Base-by-base conservation (phyloP, 805 yeast species). In the Dipodascus geniculatus region DNA sequence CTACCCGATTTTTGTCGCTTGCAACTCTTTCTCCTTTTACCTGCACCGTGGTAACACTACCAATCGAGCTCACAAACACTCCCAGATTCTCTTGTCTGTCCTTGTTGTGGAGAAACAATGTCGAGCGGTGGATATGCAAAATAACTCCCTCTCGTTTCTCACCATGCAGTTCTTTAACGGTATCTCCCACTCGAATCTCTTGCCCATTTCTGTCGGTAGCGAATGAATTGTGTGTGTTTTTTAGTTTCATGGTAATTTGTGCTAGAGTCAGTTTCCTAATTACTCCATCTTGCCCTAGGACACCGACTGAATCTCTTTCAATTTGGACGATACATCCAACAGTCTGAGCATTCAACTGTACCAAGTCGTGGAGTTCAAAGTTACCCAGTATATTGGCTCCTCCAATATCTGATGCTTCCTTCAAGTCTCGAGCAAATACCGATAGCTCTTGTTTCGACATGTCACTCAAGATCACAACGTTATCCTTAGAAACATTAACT, bases 261-360 rank as follows among this genome's bases (percentile, higher is more conserved):
- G 85, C 79, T 23, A 96, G 95, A 28, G 83, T 77, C 23, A 88
- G 78, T 2, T 81, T 76, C 31, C 83, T 66, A 2, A 82, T 74
- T 63, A 88, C 80, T 24, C 96, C 96, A 62, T 87, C 90, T 28
- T 89, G 83, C 38, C 87, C 80, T 54, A 93, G 72, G 16, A 93
- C 83, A 31, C 85, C 81, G 65, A 87, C 87, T 16, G 86, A 75
- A 58, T 87, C 96, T 60, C 89, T 86, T 63, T 93, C 98, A 6
- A 95, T 91, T 60, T 83, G 85, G 55, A 90, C 82, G 57, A 93
- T 81, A 63, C 93, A 86, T 60, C 96, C 99, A 23, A 89, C 96
- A 8, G 80, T 78, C 52, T 85, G 85, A 0, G 95, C 84, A 68
- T 86, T 88, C 57, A 93, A 71, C 67, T 88, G 91, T 42, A 93